Evolutionary conservation across 495 filamentous ascomycete genomes (phyloP).

Genomic region (Pyrenula aspistea): DNA sequence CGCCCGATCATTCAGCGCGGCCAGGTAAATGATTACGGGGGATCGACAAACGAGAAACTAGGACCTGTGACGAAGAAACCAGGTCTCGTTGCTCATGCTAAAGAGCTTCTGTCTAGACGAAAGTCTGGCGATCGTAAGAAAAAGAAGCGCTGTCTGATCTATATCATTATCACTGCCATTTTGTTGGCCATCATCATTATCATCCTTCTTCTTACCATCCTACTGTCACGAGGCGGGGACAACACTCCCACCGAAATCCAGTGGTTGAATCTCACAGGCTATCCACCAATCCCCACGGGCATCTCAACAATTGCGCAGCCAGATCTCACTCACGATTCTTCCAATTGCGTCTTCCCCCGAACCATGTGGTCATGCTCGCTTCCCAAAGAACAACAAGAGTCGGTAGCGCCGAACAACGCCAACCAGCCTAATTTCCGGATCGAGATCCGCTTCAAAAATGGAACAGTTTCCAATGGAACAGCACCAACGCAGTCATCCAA

Average conservation of each 20-base stretch:
- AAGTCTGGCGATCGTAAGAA: not conserved
- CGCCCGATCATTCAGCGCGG: not conserved
- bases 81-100: not conserved
- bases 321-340: conserved; percentile 39
- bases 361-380: conserved; percentile 75
- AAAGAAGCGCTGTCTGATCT: conserved; percentile 20
- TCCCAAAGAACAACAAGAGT: conserved; percentile 59
- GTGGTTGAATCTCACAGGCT: conserved; percentile 77
- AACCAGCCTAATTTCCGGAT: conserved; percentile 67
- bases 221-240: conserved; percentile 39
- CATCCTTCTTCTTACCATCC: conserved; percentile 45
- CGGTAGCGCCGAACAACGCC: conserved; percentile 43
- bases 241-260: conserved; percentile 33
- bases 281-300: conserved; percentile 76
- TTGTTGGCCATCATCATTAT: conserved; percentile 48
- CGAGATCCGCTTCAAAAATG: conserved; percentile 70
- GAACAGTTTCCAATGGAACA: conserved; percentile 35
- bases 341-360: conserved; percentile 53
- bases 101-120: not conserved
- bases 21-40: not conserved
- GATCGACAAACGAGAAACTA: not conserved
- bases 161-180: conserved; percentile 35
- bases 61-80: not conserved
- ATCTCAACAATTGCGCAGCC: conserved; percentile 63
- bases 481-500: conserved; percentile 14